Evolutionary conservation across 139 green algal species (phyloP).

Genomic region (Volvox africanus): DNA sequence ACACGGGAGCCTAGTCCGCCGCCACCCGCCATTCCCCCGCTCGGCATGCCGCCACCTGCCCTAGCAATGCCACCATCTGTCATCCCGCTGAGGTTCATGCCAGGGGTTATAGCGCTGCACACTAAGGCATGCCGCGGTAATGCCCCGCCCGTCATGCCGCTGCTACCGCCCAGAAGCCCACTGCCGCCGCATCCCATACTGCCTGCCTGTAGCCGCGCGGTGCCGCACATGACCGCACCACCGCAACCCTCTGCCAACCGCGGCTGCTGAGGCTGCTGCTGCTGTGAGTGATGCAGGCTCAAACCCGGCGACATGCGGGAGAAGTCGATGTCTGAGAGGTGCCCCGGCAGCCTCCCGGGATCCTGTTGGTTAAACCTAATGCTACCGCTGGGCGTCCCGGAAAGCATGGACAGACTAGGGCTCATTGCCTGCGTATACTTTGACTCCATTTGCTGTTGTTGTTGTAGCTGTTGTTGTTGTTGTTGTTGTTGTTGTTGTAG

Average conservation of each 20-base stretch:
- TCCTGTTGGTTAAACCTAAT: neutral
- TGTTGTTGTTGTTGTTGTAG: neutral
- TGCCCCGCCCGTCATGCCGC: neutral
- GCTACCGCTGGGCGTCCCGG: neutral
- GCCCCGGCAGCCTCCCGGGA: neutral
- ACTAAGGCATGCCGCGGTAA: neutral
- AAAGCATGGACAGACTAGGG: neutral
- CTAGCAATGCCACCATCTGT: neutral
- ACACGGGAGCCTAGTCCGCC: neutral
- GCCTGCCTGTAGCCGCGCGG: neutral
- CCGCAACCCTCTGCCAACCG: neutral
- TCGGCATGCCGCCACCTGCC: neutral
- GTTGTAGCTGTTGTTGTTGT: neutral
- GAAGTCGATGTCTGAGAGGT: neutral
- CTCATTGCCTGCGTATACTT: neutral
- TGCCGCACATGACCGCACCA: no score
- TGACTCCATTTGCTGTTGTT: neutral
- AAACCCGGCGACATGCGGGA: neutral
- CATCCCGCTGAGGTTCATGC: neutral
- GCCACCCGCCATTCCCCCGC: neutral
- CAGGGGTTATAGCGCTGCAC: neutral
- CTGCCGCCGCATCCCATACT: neutral
- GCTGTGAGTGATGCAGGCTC: neutral
- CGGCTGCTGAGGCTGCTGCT: neutral
- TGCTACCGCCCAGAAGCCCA: neutral